Percentiles rank a stretch among this genome's conserved stretches.
Conservation (phyloP, 2,329 filamentous ascomycete genomes). For the Colletotrichum tofieldiae region DNA sequence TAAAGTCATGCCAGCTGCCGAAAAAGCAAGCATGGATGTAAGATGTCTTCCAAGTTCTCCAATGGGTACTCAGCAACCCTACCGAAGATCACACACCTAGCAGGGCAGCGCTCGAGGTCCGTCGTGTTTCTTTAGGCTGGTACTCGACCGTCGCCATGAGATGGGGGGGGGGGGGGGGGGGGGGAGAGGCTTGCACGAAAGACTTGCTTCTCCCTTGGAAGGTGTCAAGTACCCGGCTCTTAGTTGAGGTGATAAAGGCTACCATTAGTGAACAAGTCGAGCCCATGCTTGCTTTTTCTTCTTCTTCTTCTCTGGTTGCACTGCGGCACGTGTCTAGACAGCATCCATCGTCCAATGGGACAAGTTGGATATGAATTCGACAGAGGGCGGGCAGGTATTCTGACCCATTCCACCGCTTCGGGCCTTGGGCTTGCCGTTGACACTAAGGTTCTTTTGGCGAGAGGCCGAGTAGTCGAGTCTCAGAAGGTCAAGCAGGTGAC, state of each 20-base stretch:
- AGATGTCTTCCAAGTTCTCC: not conserved
- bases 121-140: slow-evolving; percentile 1
- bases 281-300: slow-evolving; percentile 19
- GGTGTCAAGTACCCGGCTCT: not conserved
- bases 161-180: too few species aligned
- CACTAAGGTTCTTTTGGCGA: not conserved
- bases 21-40: slow-evolving; percentile 31
- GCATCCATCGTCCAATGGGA: slow-evolving; percentile 1
- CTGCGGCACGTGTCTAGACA: slow-evolving; percentile 23
- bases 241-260: not conserved
- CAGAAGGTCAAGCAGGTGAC: not conserved
- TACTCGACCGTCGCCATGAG: not conserved
- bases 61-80: slow-evolving; percentile 1
- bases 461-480: not conserved
- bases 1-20: slow-evolving; percentile 26
- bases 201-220: slow-evolving; percentile 28
- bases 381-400: slow-evolving; percentile 12
- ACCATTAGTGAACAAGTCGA: slow-evolving; percentile 7
- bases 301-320: not conserved
- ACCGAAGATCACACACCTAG: slow-evolving; percentile 7
- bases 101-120: not conserved
- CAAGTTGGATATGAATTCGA: slow-evolving; percentile 2
- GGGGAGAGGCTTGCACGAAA: not conserved
- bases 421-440: slow-evolving; percentile 14
- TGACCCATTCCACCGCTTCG: slow-evolving; percentile 16